Percentiles rank a stretch among this genome's conserved stretches.
phyloP scores from a whole-genome alignment of 1,284 basidiomycete genomes.

The Apiotrichum veenhuisii region DNA sequence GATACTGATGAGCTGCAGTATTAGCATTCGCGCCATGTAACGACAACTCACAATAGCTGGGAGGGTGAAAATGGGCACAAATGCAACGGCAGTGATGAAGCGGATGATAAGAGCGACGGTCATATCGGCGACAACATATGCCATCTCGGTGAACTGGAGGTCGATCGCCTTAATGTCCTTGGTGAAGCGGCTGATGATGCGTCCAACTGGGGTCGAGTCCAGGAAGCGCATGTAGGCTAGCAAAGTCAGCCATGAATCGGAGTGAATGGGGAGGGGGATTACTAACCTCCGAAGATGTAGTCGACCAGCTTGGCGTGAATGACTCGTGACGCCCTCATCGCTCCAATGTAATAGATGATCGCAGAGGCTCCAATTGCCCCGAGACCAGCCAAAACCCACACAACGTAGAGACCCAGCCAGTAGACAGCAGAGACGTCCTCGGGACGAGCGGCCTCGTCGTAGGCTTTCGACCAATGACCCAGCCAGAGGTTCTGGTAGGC shows the following conservation, averaged over 20 bases:
- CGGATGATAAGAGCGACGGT: conserved; percentile 50
- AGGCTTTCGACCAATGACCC: conserved; percentile 60
- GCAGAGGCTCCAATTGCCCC: conserved; percentile 41
- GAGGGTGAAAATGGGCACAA: conserved; percentile 53
- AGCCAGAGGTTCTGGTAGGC: conserved; percentile 58
- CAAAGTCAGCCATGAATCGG: no score
- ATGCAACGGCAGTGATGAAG: conserved; percentile 53
- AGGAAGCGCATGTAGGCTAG: conserved; percentile 55
- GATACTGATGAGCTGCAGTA: conserved; percentile 44
- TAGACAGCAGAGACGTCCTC: conserved; percentile 41
- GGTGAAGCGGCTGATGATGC: conserved; percentile 60
- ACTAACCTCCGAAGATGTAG: conserved; percentile 53
- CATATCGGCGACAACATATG: conserved; percentile 41
- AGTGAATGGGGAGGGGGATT: no score
- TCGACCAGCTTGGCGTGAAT: conserved; percentile 61
- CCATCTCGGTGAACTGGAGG: conserved; percentile 42
- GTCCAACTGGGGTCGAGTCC: conserved; percentile 34
- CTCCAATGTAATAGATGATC: conserved; percentile 49
- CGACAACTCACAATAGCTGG: conserved; percentile 36
- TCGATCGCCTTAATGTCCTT: conserved; percentile 56
- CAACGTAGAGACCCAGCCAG: conserved; percentile 55
- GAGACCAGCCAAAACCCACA: conserved; percentile 41
- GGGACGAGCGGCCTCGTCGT: conserved; percentile 48
- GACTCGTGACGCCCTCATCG: conserved; percentile 56
- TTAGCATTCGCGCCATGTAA: background rate